Conservation (phyloP, 345 rosid genomes). For the Gossypium bickii region DNA sequence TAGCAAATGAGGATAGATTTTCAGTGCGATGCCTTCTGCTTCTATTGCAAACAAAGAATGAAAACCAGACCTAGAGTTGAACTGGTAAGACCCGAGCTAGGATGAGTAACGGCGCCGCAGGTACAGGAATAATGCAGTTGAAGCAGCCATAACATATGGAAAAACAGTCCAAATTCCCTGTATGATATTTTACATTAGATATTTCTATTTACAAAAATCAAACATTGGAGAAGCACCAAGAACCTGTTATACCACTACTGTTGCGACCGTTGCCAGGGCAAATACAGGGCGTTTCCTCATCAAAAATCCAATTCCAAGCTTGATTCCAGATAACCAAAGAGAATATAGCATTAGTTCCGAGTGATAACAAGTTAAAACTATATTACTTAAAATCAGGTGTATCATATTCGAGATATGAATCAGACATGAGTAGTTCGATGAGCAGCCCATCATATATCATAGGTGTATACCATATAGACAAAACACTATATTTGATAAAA, state of each 20-base stretch:
- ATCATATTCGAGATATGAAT: background rate
- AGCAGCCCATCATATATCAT: background rate
- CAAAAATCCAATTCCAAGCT: constrained; percentile 71
- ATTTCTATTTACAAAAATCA: background rate
- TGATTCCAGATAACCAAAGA: constrained; percentile 22
- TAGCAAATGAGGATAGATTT: background rate
- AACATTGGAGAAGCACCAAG: background rate
- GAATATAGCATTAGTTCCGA: constrained; percentile 14
- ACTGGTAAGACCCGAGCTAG: constrained; percentile 15
- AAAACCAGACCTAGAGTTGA: background rate
- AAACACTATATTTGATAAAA: background rate
- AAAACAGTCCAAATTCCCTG: constrained; percentile 86
- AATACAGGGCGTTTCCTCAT: constrained; percentile 40
- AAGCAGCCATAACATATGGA: constrained; percentile 68
- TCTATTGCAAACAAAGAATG: background rate
- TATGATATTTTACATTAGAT: constrained; percentile 12
- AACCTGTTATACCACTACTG: constrained; percentile 55
- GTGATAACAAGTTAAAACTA: background rate
- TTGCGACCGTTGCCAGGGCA: constrained; percentile 63
- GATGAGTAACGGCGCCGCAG: constrained; percentile 27
- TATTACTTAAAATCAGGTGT: background rate
- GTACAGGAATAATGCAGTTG: constrained; percentile 58
- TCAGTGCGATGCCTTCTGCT: background rate
- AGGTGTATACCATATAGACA: background rate
- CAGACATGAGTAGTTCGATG: no score